phyloP scores from a whole-genome alignment of 2,329 filamentous ascomycete species.

The Chalaropsis ovoidea region DNA sequence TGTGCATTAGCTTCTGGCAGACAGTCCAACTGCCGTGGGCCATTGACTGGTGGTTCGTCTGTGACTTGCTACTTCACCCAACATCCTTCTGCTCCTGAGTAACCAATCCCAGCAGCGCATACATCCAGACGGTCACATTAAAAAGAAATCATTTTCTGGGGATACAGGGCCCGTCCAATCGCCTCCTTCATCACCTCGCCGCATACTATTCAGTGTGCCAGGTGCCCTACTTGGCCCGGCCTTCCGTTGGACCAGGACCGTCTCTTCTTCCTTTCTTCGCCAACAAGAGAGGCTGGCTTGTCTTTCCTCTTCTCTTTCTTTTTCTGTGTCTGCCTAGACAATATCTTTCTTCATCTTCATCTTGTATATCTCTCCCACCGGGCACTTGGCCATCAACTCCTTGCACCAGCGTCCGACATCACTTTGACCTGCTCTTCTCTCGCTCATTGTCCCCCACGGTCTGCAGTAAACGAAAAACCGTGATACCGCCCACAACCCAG shows the following conservation, averaged over 20 bases:
- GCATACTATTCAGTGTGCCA: neutral
- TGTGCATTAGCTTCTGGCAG: neutral
- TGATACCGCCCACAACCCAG: neutral
- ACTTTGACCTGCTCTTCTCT: neutral
- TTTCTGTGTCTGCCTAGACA: neutral
- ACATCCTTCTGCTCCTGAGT: neutral
- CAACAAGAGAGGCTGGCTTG: neutral
- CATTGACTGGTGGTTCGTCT: neutral
- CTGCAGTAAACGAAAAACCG: neutral
- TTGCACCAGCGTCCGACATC: neutral
- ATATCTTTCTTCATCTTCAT: neutral
- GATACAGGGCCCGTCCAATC: neutral
- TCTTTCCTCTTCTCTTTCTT: neutral
- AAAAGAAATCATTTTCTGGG: neutral
- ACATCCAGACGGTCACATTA: neutral
- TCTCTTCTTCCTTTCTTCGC: neutral
- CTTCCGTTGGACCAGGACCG: neutral
- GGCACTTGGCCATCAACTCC: neutral
- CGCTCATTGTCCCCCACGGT: neutral
- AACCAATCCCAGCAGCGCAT: constrained; percentile 1
- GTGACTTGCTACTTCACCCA: neutral
- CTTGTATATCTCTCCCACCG: neutral
- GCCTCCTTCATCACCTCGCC: neutral
- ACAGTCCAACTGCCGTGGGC: neutral
- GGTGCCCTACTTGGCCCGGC: neutral